Evolutionary conservation across 192 early-diverging fungal genomes (phyloP), one percentile per base, ranked within the genome.

Genomic region (Linnemannia elongata): DNA sequence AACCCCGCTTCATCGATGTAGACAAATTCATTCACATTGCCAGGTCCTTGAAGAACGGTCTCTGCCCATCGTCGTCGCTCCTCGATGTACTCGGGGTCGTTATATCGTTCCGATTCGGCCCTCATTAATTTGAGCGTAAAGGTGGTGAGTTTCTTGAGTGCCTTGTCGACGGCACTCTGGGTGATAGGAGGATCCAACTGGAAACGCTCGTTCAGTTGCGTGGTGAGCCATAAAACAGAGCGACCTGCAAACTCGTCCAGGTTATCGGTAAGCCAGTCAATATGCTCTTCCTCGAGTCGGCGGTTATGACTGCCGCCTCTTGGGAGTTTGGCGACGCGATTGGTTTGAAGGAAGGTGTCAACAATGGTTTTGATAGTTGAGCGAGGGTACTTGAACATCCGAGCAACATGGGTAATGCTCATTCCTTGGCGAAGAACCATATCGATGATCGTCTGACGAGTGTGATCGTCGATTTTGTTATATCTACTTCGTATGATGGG

Each of bases 1-100:
- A 78, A 88, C 33, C 77, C 78, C 38, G 81, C 74, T 73, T 88
- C 87, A 73, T 88, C 81, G 36, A 82, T 74, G 76, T 80, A 82
- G 41, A 82, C 39, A 55, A 75, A 79, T 74, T 77, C 0, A 15
- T 68, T 78, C 66, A 78, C 47, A 17, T 70, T 78, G 18, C 41
- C 45, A 69, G 63, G 30, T 36, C 66, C 60, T 13, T 78, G 60
- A 45, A 78, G 60, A 42, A 78, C 41, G 42, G 68, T 69, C 38
- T 45, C 20, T 30, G 68, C 66, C 76, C 76, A 78, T 78, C 49
- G 76, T 44, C 8, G 24, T 44, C 76, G 42, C 15, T 30, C 76
- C 60, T 68, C 76, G 69, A 78, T 78, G n/a, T 68, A 10, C 68
- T 78, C 66, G 24, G 68, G 76, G 69, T 69, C 66, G 30, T 69